Percentiles rank a stretch among this genome's conserved stretches.
phyloP scores from a whole-genome alignment of 2,329 filamentous ascomycete genomes.

The Torrubiellomyces zombiae region DNA sequence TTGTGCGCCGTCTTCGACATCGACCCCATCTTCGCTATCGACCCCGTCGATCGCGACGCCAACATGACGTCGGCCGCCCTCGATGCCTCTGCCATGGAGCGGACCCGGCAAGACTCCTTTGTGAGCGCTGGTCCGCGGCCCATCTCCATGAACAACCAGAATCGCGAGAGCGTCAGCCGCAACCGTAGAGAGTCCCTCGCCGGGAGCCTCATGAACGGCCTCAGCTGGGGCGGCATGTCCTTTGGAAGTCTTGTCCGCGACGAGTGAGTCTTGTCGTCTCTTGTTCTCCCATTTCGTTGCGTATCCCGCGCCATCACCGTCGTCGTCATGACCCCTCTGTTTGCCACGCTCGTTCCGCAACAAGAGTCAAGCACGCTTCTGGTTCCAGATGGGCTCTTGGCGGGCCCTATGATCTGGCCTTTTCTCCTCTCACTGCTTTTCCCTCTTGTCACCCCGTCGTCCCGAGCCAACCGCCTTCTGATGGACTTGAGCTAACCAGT shows the following conservation, averaged over 20 bases:
- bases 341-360: too few species aligned
- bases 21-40: too few species aligned
- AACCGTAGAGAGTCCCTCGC: slow-evolving; percentile 45
- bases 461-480: too few species aligned
- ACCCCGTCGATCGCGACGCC: slow-evolving; percentile 9
- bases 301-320: slow-evolving; percentile 9
- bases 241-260: slow-evolving; percentile 95
- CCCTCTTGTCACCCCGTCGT: fast-evolving
- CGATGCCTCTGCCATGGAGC: slow-evolving; percentile 38
- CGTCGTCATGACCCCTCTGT: background rate
- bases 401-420: too few species aligned
- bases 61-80: slow-evolving; percentile 44
- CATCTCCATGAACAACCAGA: slow-evolving; percentile 49
- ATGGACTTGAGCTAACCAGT: too few species aligned
- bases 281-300: slow-evolving; percentile 5
- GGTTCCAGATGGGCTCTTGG: too few species aligned
- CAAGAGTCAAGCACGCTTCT: too few species aligned
- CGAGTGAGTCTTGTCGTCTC: slow-evolving; percentile 84
- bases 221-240: slow-evolving; percentile 95
- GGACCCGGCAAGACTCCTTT: slow-evolving; percentile 47
- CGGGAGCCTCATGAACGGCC: slow-evolving; percentile 56
- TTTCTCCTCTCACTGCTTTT: background rate
- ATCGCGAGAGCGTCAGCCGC: slow-evolving; percentile 40
- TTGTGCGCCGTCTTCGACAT: slow-evolving; percentile 11
- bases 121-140: slow-evolving; percentile 48